Conservation (phyloP, 2,329 filamentous ascomycete genomes). For the Ascosphaera apis region DNA sequence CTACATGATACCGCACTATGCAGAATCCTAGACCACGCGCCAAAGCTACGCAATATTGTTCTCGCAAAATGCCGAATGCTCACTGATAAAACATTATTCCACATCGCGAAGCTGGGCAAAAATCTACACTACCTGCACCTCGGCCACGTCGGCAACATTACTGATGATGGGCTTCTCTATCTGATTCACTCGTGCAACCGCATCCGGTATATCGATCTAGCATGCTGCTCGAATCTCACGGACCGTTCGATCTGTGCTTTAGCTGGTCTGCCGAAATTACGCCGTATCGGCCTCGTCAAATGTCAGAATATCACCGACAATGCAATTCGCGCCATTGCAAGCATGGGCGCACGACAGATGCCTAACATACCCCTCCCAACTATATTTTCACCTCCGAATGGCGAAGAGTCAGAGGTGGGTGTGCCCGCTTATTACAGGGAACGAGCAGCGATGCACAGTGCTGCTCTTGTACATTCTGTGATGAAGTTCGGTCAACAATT, state of each 20-base stretch:
- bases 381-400: too few relatives aligned
- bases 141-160: slow-evolving; percentile 79
- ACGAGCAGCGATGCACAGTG: too few relatives aligned
- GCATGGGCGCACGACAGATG: slow-evolving; percentile 30
- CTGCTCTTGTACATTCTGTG: too few relatives aligned
- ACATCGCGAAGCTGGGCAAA: slow-evolving; percentile 76
- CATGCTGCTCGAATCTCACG: slow-evolving; percentile 78
- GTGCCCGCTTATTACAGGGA: too few relatives aligned
- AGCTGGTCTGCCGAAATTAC: slow-evolving; percentile 71
- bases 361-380: too few relatives aligned
- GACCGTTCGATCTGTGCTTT: slow-evolving; percentile 68
- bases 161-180: slow-evolving; percentile 64
- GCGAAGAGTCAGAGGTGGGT: too few relatives aligned
- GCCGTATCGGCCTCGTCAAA: slow-evolving; percentile 87
- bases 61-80: slow-evolving; percentile 85
- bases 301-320: slow-evolving; percentile 74
- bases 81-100: slow-evolving; percentile 66
- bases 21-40: slow-evolving; percentile 67
- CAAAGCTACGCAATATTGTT: slow-evolving; percentile 74
- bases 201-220: slow-evolving; percentile 90
- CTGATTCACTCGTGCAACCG: slow-evolving; percentile 72
- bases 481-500: too few relatives aligned
- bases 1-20: slow-evolving; percentile 72
- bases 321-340: slow-evolving; percentile 66
- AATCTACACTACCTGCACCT: slow-evolving; percentile 94